Evolutionary conservation across 495 filamentous ascomycete genomes (phyloP).

Genomic region (Zalerion maritima): DNA sequence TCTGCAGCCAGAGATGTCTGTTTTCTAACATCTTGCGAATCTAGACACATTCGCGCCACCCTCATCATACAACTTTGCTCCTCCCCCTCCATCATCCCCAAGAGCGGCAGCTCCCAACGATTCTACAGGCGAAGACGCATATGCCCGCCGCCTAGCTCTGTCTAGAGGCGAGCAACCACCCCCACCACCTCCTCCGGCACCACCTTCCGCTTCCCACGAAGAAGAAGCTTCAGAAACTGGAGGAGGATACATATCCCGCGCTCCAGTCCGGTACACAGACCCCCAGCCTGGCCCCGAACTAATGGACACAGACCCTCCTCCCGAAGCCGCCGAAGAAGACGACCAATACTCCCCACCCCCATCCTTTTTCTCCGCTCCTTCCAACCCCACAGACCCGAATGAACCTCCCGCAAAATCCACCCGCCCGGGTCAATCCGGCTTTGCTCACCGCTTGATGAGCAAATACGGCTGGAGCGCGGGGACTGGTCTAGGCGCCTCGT

Average conservation of each 20-base stretch:
- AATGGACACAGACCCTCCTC: constrained; percentile 41
- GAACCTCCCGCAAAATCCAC: constrained; percentile 33
- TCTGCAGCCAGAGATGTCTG: constrained; percentile 1
- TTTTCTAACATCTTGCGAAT: constrained; percentile 12
- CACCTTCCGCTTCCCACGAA: constrained; percentile 24
- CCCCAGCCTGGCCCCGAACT: no score
- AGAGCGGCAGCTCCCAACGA: constrained; percentile 34
- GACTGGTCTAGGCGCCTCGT: constrained; percentile 66
- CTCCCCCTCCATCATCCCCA: constrained; percentile 42
- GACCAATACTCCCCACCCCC: constrained; percentile 29
- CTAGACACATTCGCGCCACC: constrained; percentile 62
- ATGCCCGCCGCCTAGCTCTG: constrained; percentile 45
- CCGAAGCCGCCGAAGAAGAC: constrained; percentile 34
- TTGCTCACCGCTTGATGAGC: constrained; percentile 71
- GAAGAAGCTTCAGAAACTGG: constrained; percentile 18
- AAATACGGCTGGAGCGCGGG: constrained; percentile 92
- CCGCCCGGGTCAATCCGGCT: constrained; percentile 68
- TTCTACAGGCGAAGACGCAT: constrained; percentile 56
- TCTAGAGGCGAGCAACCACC: constrained; percentile 27
- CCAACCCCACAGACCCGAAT: constrained; percentile 7
- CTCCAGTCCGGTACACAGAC: constrained; percentile 64
- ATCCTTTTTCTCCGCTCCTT: constrained; percentile 4
- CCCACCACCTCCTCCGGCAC: constrained; percentile 16
- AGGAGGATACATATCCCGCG: constrained; percentile 59
- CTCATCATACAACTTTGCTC: constrained; percentile 51